Percentiles rank a stretch among this genome's conserved stretches.
Conservation (phyloP, 257 asterid species). For the Nicotiana knightiana region DNA sequence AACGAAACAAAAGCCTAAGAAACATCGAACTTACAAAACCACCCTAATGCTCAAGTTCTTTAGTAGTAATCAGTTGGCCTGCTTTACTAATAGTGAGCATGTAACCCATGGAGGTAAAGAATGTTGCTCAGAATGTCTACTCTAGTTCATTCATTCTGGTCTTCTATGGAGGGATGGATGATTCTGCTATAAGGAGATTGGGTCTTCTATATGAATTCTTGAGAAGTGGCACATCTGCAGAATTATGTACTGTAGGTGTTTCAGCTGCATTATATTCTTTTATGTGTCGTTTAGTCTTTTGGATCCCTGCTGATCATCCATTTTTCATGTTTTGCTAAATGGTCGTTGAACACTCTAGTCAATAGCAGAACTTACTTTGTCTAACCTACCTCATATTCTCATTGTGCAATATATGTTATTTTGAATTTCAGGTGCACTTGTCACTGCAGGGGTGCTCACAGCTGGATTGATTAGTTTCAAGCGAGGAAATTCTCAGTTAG, state of each 20-base stretch:
- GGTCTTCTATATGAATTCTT: background rate
- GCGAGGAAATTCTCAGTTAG: conserved; percentile 73
- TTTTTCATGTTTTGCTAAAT: background rate
- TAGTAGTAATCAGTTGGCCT: background rate
- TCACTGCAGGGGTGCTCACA: conserved; percentile 90
- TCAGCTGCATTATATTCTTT: background rate
- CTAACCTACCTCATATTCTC: background rate
- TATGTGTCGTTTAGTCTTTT: background rate
- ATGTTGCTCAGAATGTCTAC: background rate
- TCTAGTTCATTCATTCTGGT: background rate
- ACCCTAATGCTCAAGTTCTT: background rate
- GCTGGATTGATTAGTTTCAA: conserved; percentile 88
- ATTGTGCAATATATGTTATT: background rate
- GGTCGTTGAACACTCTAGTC: background rate
- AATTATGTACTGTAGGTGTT: background rate
- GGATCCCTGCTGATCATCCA: background rate
- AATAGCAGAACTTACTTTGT: background rate
- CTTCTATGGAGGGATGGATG: background rate
- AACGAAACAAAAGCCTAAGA: background rate
- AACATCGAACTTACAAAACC: background rate
- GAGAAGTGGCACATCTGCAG: background rate
- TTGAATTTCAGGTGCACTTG: conserved; percentile 63
- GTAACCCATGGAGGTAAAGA: background rate
- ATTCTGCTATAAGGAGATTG: background rate
- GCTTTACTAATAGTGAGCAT: background rate